Evolutionary conservation across 1,284 basidiomycete genomes (phyloP).

Genomic region (Ustilago esculenta): DNA sequence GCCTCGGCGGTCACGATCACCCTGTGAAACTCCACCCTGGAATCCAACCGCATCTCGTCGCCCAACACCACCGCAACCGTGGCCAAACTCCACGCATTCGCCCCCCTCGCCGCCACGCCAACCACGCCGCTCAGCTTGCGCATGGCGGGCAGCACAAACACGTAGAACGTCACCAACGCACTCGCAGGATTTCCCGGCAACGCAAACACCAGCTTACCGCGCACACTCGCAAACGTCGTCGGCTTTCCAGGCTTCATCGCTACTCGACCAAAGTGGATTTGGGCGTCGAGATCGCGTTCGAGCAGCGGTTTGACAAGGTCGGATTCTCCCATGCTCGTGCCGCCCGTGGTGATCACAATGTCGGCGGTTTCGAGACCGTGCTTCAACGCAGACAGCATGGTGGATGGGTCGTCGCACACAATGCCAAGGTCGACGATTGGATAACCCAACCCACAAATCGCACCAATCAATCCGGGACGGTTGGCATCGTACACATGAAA

Average conservation of each 20-base stretch:
- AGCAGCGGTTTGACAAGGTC: constrained; percentile 88
- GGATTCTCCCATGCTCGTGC: constrained; percentile 87
- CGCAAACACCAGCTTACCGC: constrained; percentile 74
- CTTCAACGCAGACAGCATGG: constrained; percentile 74
- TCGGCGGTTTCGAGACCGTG: constrained; percentile 76
- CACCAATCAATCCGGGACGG: constrained; percentile 78
- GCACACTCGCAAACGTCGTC: constrained; percentile 77
- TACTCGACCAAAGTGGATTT: constrained; percentile 80
- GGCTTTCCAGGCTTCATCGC: constrained; percentile 70
- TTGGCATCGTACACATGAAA: constrained; percentile 75
- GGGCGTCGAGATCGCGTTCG: constrained; percentile 78
- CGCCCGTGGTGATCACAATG: constrained; percentile 82
- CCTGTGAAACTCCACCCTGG: constrained; percentile 83
- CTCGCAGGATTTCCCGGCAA: constrained; percentile 88
- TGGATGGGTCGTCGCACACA: constrained; percentile 75
- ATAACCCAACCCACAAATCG: constrained; percentile 78
- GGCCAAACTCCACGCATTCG: constrained; percentile 73
- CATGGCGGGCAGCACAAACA: constrained; percentile 84
- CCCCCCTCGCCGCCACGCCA: neutral
- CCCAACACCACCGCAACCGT: constrained; percentile 75
- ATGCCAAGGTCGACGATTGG: constrained; percentile 83
- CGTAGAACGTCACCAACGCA: constrained; percentile 84
- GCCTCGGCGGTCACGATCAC: constrained; percentile 73
- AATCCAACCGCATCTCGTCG: constrained; percentile 75
- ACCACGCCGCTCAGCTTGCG: constrained; percentile 72